Evolutionary conservation across 2,329 filamentous ascomycete genomes (phyloP), one percentile per base, ranked within the genome.

Genomic region (Helotiales sp.): DNA sequence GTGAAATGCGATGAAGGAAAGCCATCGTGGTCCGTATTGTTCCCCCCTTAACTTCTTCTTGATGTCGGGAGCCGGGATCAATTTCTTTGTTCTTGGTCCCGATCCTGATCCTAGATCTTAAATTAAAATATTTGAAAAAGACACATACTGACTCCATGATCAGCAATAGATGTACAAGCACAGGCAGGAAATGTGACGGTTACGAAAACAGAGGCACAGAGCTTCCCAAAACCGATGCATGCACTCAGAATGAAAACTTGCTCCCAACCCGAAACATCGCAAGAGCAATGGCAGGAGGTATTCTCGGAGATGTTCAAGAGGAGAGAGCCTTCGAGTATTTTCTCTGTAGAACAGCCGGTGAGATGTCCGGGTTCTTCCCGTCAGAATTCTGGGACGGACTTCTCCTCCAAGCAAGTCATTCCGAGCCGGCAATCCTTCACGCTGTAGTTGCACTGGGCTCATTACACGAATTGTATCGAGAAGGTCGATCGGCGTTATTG

Each of bases 321-420:
- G 6, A 20, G 22, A 64, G 61, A 47, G 89, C 89, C 71, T 89
- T 89, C 72, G 82, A 87, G 63, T 78, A 88, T 17, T 90, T 90
- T 72, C 83, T 83, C 45, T 78, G 82, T 24, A 85, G 85, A 43
- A 89, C 88, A 0, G 85, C 87, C 1, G 83, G 79, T 37, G 86
- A 89, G 71, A 79, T 90, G 7, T 88, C 87, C 0, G 87, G 88
- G 11, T 89, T 87, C 73, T 90, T 90, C 68, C 85, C 89, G 73
- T 84, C 83, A 32, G 80, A 83, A 1, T 90, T 90, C 73, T 91
- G 88, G 88, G 86, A 83, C 0, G 81, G 82, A 49, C 82, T 84
- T 15, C 86, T 90, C 2, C 76, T 90, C 17, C 85, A 86, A 69
- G 86, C 87, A 74, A 89, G 86, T 61, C 86, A 90, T 68, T 80